Percentiles rank a stretch among this genome's conserved stretches.
Evolutionary conservation across 495 filamentous ascomycete genomes (phyloP).

Genomic region (Neurospora sp.): DNA sequence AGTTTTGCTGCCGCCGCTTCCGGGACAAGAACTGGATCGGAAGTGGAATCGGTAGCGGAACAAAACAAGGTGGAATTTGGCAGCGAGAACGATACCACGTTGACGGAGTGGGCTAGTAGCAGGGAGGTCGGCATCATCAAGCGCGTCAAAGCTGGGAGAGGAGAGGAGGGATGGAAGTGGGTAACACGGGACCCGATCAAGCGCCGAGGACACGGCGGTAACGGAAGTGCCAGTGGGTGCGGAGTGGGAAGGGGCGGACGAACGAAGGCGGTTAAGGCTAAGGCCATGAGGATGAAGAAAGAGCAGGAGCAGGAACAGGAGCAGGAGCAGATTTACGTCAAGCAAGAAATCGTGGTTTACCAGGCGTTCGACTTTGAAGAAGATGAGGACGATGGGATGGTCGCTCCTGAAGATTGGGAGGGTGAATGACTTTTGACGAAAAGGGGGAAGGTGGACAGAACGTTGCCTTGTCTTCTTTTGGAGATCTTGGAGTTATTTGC

Average conservation of each 20-base stretch:
- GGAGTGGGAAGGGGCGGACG: neutral
- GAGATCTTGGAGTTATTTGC: too few species aligned
- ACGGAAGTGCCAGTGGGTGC: neutral
- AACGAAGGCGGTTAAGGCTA: neutral
- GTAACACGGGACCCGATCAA: neutral
- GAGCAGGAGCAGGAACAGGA: neutral
- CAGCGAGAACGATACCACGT: constrained; percentile 22
- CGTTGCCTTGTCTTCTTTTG: neutral
- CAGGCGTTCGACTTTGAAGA: neutral
- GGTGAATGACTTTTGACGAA: neutral
- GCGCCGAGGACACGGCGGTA: neutral
- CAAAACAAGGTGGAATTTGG: constrained; percentile 29
- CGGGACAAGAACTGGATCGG: neutral
- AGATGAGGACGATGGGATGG: neutral
- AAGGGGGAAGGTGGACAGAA: neutral
- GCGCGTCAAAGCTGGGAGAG: neutral
- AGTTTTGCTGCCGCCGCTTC: constrained; percentile 24
- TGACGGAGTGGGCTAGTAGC: constrained; percentile 38
- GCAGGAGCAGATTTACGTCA: neutral
- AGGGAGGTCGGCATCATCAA: constrained; percentile 30
- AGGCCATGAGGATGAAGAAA: neutral
- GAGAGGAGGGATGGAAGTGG: neutral
- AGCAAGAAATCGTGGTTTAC: neutral
- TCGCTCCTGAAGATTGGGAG: neutral
- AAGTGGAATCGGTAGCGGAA: neutral